Evolutionary conservation across 148 eudicot species (phyloP), one percentile per base, ranked within the genome.

Genomic region (Dysphania ambrosioides): DNA sequence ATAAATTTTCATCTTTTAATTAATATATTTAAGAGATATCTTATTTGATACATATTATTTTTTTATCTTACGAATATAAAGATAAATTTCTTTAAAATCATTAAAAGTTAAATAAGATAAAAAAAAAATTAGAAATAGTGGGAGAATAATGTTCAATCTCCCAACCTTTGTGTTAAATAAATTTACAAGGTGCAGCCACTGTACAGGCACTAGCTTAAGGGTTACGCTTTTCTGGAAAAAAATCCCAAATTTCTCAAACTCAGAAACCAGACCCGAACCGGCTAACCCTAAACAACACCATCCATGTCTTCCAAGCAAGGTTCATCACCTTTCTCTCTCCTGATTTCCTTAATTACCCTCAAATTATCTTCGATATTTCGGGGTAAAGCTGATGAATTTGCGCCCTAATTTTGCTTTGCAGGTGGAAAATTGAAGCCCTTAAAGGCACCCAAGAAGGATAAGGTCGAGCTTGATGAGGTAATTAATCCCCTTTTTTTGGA

Each of bases 371-470:
- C 55, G 53, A 72, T 66, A 51, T 53, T 47, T 64, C 23, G 15
- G n/a, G n/a, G n/a, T n/a, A n/a, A 16, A 70, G 9, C 76, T 75
- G 55, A 65, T 57, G n/a, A 53, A 70, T 49, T 74, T 60, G 61
- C 19, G 24, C 26, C 19, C 24, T 7, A 68, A 34, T 72, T 61
- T 44, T 42, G 65, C 8, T 24, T 34, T 63, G 53, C 57, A 91
- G 93, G 97, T 83, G 98, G 98, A 82, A 93, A 93, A 77, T 83
- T 87, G 32, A 93, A 93, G 88, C 98, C 98, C 67, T 90, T 93
- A 90, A 93, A 93, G 91, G 81, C 77, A 61, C 98, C 98, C 32
- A 91, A 91, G 85, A 78, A 87, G 76, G 94, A 87, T 0, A 86
- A 86, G 83, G 84, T 83, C 76, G 97, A 91, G n/a, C 86, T 89